Evolutionary conservation across 306 rosid genomes (phyloP).

Genomic region (Abrus pulchellus): DNA sequence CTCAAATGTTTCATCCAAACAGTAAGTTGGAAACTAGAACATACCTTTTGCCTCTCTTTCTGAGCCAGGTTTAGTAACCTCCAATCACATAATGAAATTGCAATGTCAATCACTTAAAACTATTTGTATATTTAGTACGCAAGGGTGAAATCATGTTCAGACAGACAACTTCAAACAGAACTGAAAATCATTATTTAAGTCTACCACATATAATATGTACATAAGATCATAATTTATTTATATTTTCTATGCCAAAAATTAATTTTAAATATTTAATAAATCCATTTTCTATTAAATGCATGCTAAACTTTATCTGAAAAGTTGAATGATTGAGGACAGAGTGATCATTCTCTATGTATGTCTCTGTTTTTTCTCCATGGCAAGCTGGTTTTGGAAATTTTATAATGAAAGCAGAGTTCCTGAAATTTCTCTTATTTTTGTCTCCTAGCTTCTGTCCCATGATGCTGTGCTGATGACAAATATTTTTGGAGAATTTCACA

Average conservation of each 20-base stretch:
- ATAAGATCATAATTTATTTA: background rate
- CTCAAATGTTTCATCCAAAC: constrained; percentile 95
- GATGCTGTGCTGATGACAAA: background rate
- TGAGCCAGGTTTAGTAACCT: background rate
- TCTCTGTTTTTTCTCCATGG: background rate
- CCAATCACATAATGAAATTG: background rate
- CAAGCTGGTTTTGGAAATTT: background rate
- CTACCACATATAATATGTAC: background rate
- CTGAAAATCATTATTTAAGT: background rate
- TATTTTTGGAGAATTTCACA: background rate
- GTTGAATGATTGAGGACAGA: background rate
- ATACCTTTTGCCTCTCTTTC: background rate
- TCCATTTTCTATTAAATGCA: too few species aligned
- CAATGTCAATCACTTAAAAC: background rate
- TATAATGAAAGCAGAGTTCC: background rate
- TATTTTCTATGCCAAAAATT: background rate
- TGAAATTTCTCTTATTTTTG: background rate
- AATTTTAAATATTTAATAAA: too few species aligned
- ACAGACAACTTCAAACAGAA: constrained; percentile 18
- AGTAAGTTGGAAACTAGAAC: constrained; percentile 61
- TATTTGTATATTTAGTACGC: background rate
- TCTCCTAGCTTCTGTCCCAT: background rate
- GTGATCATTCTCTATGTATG: background rate
- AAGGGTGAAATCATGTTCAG: background rate
- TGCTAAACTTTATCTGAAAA: background rate